Evolutionary conservation across 2,329 filamentous ascomycete species (phyloP).

Genomic region (Myriosclerotinia curreyana): DNA sequence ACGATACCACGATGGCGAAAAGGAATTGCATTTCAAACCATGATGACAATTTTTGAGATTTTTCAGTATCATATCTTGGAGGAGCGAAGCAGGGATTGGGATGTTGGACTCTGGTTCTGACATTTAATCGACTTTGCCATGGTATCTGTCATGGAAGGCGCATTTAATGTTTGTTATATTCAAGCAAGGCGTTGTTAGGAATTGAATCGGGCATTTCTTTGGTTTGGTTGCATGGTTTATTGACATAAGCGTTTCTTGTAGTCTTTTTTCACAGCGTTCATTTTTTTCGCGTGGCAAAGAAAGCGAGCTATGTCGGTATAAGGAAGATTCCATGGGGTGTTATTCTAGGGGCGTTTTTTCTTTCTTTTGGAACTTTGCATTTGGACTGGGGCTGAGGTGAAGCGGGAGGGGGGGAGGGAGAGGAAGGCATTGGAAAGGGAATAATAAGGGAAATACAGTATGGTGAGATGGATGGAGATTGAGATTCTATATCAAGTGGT

Average conservation of each 20-base stretch:
- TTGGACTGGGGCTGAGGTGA: too few relatives aligned
- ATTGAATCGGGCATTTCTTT: neutral
- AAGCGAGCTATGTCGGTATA: neutral
- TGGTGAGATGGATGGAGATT: neutral
- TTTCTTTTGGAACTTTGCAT: slow-evolving; percentile 3
- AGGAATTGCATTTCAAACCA: neutral
- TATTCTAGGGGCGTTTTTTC: slow-evolving; percentile 9
- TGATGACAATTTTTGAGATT: neutral
- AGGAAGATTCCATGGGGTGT: slow-evolving; percentile 6
- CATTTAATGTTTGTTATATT: neutral
- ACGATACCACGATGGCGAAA: slow-evolving; percentile 12
- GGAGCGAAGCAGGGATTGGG: slow-evolving; percentile 1
- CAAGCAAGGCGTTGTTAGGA: slow-evolving; percentile 12
- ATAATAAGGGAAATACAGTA: neutral
- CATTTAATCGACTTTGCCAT: neutral
- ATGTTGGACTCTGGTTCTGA: neutral
- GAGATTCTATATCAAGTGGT: neutral
- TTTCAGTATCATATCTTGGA: slow-evolving; percentile 1
- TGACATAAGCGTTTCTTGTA: neutral
- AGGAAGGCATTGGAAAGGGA: slow-evolving; percentile 4
- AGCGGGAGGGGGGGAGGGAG: neutral
- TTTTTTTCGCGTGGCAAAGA: slow-evolving; percentile 1
- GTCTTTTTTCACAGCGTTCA: neutral
- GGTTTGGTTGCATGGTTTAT: neutral
- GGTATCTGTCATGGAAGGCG: slow-evolving; percentile 7